A percentile compares a stretch with the other conserved stretches of the same genome.
These are phyloP conservation scores for Flaveria bidentis DNA, from an alignment of 129 eudicot species.

Conservation along the genomic window DNA sequence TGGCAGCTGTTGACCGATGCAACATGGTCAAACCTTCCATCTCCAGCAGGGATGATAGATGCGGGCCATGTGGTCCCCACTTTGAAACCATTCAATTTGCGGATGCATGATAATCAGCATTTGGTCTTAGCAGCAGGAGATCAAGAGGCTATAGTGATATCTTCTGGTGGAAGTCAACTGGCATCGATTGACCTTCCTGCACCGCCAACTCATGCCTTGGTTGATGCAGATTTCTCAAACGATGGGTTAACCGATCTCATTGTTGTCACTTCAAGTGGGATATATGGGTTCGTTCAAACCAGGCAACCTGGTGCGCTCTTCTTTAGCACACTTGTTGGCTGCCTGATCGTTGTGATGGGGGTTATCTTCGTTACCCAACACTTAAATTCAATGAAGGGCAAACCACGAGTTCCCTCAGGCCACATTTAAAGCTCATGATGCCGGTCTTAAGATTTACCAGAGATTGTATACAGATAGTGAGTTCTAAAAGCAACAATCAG, in stretches of 20 bases:
- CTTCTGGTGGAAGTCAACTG: constrained; percentile 77
- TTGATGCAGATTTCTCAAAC: constrained; percentile 77
- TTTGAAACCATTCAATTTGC: constrained; percentile 59
- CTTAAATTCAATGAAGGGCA: constrained; percentile 73
- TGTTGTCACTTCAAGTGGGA: constrained; percentile 80
- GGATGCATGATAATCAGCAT: constrained; percentile 69
- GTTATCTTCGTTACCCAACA: constrained; percentile 87
- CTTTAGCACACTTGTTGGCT: constrained; percentile 96
- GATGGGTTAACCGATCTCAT: constrained; percentile 91
- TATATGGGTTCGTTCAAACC: constrained; percentile 96
- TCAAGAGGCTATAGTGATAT: constrained; percentile 78
- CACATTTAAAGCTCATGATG: constrained; percentile 28
- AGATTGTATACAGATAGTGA: constrained; percentile 21
- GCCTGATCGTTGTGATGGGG: constrained; percentile 88
- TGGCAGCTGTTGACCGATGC: constrained; percentile 97
- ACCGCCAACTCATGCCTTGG: constrained; percentile 87
- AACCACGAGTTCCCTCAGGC: constrained; percentile 62
- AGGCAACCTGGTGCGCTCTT: constrained; percentile 98
- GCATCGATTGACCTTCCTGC: constrained; percentile 75
- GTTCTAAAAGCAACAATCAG: neutral
- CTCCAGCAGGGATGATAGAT: constrained; percentile 95
- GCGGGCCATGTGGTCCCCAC: constrained; percentile 87
- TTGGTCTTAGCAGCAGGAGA: constrained; percentile 89
- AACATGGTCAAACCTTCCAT: constrained; percentile 96
- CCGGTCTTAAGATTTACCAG: constrained; percentile 16